Evolutionary conservation across 331 rosid species (phyloP).

Genomic region (Quercus lobata): DNA sequence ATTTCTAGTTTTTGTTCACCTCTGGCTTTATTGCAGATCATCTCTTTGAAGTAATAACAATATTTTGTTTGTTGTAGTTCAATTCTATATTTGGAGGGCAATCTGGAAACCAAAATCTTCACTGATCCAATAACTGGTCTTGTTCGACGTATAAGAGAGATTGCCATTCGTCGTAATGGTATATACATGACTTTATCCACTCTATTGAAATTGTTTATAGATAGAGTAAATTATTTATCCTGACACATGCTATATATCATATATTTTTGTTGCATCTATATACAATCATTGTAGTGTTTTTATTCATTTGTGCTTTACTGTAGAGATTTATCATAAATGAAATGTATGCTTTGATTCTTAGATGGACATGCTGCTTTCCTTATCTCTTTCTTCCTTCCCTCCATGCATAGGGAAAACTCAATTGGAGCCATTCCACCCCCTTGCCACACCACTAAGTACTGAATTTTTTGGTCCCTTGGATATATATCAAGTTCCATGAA

Average conservation of each 20-base stretch:
- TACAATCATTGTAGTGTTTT: background rate
- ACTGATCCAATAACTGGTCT: constrained; percentile 62
- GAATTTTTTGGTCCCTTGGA: background rate
- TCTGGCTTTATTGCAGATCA: background rate
- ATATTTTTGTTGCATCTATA: background rate
- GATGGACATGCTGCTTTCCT: background rate
- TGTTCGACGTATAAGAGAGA: constrained; percentile 75
- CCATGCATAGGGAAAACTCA: too few relatives aligned
- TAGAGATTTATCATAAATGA: background rate
- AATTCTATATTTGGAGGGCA: constrained; percentile 74
- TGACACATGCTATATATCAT: background rate
- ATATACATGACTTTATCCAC: background rate
- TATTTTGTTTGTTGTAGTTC: constrained; percentile 44
- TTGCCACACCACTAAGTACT: too few relatives aligned
- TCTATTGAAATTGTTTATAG: background rate
- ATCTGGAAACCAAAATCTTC: constrained; percentile 77
- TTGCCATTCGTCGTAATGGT: constrained; percentile 77
- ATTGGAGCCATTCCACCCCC: too few relatives aligned
- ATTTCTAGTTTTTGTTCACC: background rate
- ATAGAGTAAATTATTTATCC: background rate
- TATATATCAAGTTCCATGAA: too few relatives aligned
- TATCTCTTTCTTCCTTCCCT: background rate
- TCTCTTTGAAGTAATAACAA: background rate
- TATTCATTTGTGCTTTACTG: background rate
- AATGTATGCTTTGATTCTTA: background rate